These are phyloP conservation scores for Agaricus subrufescens DNA, from an alignment of 768 basidiomycete genomes.

Conservation along the genomic window DNA sequence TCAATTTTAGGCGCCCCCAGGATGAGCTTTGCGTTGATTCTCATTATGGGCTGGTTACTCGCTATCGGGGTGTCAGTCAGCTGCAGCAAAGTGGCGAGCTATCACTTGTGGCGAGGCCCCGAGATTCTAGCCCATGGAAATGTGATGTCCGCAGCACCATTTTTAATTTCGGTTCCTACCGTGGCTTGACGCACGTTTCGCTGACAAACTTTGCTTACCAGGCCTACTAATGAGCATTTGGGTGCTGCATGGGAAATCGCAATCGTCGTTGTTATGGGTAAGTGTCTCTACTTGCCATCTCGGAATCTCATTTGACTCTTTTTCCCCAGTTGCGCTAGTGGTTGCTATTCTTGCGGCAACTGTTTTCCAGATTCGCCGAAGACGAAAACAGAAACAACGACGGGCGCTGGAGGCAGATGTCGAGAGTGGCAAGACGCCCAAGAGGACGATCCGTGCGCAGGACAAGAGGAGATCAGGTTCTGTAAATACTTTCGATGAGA, in stretches of 20 bases:
- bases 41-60: no score
- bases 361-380: constrained; percentile 23
- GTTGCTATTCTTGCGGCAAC: constrained; percentile 20
- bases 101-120: not conserved
- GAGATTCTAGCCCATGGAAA: not conserved
- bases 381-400: constrained; percentile 11
- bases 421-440: not conserved
- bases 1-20: no score
- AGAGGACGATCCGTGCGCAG: not conserved
- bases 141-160: not conserved
- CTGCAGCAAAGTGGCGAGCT: not conserved
- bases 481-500: no score
- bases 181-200: no score
- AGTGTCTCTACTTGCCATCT: constrained; percentile 9
- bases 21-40: no score
- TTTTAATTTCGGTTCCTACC: not conserved
- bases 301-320: not conserved
- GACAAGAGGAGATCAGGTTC: not conserved
- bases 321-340: constrained; percentile 19
- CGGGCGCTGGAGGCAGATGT: not conserved
- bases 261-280: constrained; percentile 28
- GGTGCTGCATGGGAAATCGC: constrained; percentile 34
- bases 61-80: no score
- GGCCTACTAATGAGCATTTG: constrained; percentile 26
- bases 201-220: constrained; percentile 12